These are phyloP conservation scores for Loxodes magnus DNA, from an alignment of 73 alveolate species.

Conservation along the genomic window DNA sequence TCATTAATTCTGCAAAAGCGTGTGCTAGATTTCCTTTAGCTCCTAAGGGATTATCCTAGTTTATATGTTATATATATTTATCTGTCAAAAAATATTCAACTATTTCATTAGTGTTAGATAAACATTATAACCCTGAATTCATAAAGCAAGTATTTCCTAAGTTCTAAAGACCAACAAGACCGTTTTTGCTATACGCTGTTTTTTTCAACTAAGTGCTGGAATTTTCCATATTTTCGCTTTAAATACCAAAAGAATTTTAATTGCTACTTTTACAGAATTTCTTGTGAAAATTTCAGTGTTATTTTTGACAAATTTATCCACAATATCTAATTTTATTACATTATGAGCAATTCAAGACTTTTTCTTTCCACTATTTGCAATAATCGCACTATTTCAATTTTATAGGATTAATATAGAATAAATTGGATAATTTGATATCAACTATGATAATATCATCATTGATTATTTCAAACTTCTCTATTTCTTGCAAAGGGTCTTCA, in stretches of 20 bases:
- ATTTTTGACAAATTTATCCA: too few relatives aligned
- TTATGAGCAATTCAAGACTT: too few relatives aligned
- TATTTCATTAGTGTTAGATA: slow-evolving; percentile 10
- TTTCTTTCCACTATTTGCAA: too few relatives aligned
- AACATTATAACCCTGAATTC: slow-evolving; percentile 19
- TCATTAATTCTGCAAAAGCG: slow-evolving; percentile 46
- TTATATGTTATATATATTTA: slow-evolving; percentile 40
- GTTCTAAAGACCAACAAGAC: slow-evolving; percentile 68
- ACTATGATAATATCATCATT: too few relatives aligned
- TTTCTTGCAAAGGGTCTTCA: too few relatives aligned
- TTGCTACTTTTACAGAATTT: slow-evolving; percentile 13
- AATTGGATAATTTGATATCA: too few relatives aligned
- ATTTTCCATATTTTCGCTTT: slow-evolving; percentile 1
- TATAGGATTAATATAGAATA: too few relatives aligned
- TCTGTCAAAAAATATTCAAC: not conserved
- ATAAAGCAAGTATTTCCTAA: slow-evolving; percentile 79
- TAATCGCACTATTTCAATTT: too few relatives aligned
- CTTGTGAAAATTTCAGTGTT: slow-evolving; percentile 1
- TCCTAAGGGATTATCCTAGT: slow-evolving; percentile 80
- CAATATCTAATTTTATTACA: too few relatives aligned
- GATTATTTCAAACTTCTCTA: too few relatives aligned
- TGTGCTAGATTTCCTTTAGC: slow-evolving; percentile 63
- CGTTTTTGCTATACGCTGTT: slow-evolving; percentile 33
- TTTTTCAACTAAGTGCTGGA: too few relatives aligned
- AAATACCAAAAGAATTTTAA: not conserved